These are phyloP conservation scores for Pythium utonaiense DNA, from an alignment of 352 stramenopile genomes.

Conservation along the genomic window DNA sequence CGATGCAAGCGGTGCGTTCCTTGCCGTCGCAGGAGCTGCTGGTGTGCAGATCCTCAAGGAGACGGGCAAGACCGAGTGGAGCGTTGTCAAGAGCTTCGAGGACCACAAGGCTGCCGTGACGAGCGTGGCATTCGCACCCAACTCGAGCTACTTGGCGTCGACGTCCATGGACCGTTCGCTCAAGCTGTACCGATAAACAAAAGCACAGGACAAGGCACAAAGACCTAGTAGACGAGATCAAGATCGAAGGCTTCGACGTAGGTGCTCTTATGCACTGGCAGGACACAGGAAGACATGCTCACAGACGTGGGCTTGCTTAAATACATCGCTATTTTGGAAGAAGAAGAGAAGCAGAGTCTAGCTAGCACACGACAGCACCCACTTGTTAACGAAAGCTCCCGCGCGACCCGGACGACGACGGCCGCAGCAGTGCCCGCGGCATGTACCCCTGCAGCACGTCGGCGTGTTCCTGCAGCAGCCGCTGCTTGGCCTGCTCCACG, in stretches of 20 bases:
- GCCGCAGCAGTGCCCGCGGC: conserved; percentile 28
- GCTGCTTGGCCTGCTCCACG: conserved; percentile 81
- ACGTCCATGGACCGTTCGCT: conserved; percentile 75
- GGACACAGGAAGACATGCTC: conserved; percentile 1
- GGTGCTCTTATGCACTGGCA: background rate
- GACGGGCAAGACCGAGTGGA: conserved; percentile 60
- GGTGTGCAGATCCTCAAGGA: conserved; percentile 57
- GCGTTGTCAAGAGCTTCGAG: conserved; percentile 50
- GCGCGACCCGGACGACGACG: conserved; percentile 23
- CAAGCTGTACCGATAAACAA: conserved; percentile 64
- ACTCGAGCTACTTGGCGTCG: conserved; percentile 62
- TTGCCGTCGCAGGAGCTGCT: conserved; percentile 46
- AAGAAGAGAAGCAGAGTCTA: background rate
- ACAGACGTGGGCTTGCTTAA: conserved; percentile 8
- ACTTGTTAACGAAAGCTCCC: conserved; percentile 7
- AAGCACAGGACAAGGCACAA: too few relatives aligned
- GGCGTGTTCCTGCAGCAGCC: conserved; percentile 83
- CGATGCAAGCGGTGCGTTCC: conserved; percentile 53
- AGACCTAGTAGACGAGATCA: too few relatives aligned
- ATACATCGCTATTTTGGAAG: conserved; percentile 14
- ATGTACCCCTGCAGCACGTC: conserved; percentile 80
- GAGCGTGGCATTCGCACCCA: conserved; percentile 48
- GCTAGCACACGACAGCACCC: background rate
- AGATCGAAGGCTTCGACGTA: background rate
- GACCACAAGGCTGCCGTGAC: conserved; percentile 72